phyloP scores from a whole-genome alignment of 257 asterid species.

The Paulownia fortunei region DNA sequence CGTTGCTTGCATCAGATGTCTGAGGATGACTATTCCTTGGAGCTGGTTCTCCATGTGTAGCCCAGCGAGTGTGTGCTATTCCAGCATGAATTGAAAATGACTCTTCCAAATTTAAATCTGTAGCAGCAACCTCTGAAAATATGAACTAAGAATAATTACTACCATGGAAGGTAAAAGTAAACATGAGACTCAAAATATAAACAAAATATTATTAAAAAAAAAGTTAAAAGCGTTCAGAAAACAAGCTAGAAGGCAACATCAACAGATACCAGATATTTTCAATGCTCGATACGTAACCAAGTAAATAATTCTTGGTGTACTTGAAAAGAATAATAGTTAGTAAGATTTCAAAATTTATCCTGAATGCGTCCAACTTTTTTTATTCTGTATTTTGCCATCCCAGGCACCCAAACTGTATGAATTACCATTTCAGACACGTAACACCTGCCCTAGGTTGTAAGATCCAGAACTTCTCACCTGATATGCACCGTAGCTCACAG shows the following conservation, averaged over 20 bases:
- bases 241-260: not conserved
- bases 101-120: conserved; percentile 82
- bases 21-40: conserved; percentile 98
- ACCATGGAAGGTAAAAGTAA: conserved; percentile 8
- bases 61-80: conserved; percentile 99
- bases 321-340: not conserved
- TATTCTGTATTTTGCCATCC: not conserved
- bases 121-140: conserved; percentile 75
- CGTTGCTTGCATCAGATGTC: conserved; percentile 76
- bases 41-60: conserved; percentile 99
- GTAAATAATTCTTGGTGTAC: not conserved
- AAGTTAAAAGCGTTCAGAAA: not conserved
- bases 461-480: not conserved
- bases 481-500: not conserved
- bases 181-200: not conserved
- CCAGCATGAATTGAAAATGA: conserved; percentile 88
- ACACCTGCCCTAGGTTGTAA: conserved; percentile 4
- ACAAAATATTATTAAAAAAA: not conserved
- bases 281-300: not conserved
- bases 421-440: conserved; percentile 4
- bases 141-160: conserved; percentile 29
- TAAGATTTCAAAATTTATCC: not conserved
- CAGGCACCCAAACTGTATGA: not conserved
- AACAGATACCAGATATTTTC: not conserved
- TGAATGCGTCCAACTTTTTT: not conserved